Percentiles rank a stretch among this genome's conserved stretches.
phyloP scores from a whole-genome alignment of 176 grass and related monocot species.

The Sorghum bicolor region Sorghum_bicolor_NCBIv3 NC_012872.2:67377501-67378000 shows the following conservation, averaged over 20 bases:
- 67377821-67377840: too few species aligned
- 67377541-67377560: slow-evolving; percentile 46
- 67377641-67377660: background rate
- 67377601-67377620: background rate
- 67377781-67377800: background rate
- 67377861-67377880: too few species aligned
- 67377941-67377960: too few species aligned
- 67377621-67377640: background rate
- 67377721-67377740: background rate
- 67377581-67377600: slow-evolving; percentile 31
- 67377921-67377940: too few species aligned
- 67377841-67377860: too few species aligned
- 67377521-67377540: slow-evolving; percentile 43
- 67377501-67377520: slow-evolving; percentile 46
- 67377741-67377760: slow-evolving; percentile 9
- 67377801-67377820: too few species aligned
- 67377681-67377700: background rate
- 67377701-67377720: background rate
- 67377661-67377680: background rate
- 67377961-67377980: too few species aligned
- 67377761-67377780: background rate
- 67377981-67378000: too few species aligned
- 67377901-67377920: too few species aligned
- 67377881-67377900: too few species aligned
- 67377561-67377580: slow-evolving; percentile 54